Evolutionary conservation across 805 yeast genomes (phyloP).

Genomic region (Candida palmyrensis): DNA sequence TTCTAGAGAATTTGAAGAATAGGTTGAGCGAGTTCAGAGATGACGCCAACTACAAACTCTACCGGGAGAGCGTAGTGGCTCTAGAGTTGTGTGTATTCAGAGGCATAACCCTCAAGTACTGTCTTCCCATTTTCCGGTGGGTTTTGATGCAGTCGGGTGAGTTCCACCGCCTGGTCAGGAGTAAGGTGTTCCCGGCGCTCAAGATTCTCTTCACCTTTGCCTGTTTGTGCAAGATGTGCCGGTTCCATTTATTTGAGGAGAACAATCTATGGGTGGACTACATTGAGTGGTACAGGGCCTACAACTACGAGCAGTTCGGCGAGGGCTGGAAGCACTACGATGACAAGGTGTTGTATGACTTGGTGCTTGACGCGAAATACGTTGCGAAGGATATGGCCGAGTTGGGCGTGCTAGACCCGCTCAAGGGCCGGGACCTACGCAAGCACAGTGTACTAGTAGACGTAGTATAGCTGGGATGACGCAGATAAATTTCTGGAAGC

Average conservation of each 20-base stretch:
- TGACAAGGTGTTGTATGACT: constrained; percentile 1
- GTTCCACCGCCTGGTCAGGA: constrained; percentile 15
- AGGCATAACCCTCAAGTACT: constrained; percentile 15
- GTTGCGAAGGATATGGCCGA: not conserved
- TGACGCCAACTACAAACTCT: not conserved
- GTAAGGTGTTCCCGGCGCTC: constrained; percentile 18
- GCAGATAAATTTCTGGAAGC: too few relatives aligned
- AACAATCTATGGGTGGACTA: constrained; percentile 26
- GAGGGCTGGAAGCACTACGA: not conserved
- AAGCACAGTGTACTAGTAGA: too few relatives aligned
- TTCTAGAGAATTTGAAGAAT: constrained; percentile 5
- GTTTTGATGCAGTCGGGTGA: constrained; percentile 13
- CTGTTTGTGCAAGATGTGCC: constrained; percentile 13
- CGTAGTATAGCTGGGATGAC: too few relatives aligned
- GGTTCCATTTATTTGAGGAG: constrained; percentile 17
- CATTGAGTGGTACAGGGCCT: constrained; percentile 12
- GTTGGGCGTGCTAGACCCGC: constrained; percentile 1
- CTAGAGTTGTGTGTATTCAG: constrained; percentile 11
- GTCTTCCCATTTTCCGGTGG: constrained; percentile 29
- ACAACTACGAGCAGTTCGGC: not conserved
- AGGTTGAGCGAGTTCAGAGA: not conserved
- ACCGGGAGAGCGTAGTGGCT: constrained; percentile 5
- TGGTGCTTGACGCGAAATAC: not conserved
- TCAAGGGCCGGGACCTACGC: too few relatives aligned
- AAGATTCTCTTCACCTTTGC: constrained; percentile 19